These are phyloP conservation scores for Melanomma pulvis-pyrius DNA, from an alignment of 495 filamentous ascomycete species.

Conservation along the genomic window DNA sequence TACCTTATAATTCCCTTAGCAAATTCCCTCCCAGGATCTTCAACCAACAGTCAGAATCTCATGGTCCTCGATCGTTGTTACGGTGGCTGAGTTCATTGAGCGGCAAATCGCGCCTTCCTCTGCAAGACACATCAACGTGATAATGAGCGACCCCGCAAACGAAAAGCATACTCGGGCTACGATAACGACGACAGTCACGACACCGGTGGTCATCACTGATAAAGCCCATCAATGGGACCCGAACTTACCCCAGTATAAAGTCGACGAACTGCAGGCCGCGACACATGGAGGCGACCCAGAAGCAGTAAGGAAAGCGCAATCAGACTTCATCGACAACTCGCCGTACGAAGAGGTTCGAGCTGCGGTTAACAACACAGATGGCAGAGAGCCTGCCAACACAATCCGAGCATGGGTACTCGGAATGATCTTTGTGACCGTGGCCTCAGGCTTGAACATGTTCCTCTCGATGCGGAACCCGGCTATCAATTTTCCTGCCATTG, in stretches of 20 bases:
- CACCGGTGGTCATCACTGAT: slow-evolving; percentile 51
- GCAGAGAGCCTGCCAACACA: slow-evolving; percentile 66
- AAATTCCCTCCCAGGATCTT: too few species aligned
- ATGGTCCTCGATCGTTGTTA: too few species aligned
- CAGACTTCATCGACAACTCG: slow-evolving; percentile 64
- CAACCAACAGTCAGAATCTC: too few species aligned
- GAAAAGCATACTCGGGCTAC: slow-evolving; percentile 8
- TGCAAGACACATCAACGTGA: background rate
- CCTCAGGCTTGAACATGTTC: slow-evolving; percentile 36
- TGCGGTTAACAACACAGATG: slow-evolving; percentile 52
- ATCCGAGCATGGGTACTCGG: slow-evolving; percentile 74
- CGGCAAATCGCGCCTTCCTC: too few species aligned
- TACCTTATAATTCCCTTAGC: too few species aligned
- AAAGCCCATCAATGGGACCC: slow-evolving; percentile 69
- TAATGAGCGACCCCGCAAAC: background rate
- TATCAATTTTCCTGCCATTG: slow-evolving; percentile 30
- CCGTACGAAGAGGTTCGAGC: slow-evolving; percentile 71
- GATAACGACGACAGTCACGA: background rate
- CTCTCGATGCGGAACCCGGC: slow-evolving; percentile 31
- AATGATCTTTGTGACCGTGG: slow-evolving; percentile 51
- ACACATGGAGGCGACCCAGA: slow-evolving; percentile 58
- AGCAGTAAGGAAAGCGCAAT: slow-evolving; percentile 51
- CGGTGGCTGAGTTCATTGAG: too few species aligned
- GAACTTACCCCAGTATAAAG: slow-evolving; percentile 65
- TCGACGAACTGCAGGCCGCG: slow-evolving; percentile 62